Percentiles rank a stretch among this genome's conserved stretches.
phyloP scores from a whole-genome alignment of 768 basidiomycete species.

The Leucocoprinus birnbaumii region DNA sequence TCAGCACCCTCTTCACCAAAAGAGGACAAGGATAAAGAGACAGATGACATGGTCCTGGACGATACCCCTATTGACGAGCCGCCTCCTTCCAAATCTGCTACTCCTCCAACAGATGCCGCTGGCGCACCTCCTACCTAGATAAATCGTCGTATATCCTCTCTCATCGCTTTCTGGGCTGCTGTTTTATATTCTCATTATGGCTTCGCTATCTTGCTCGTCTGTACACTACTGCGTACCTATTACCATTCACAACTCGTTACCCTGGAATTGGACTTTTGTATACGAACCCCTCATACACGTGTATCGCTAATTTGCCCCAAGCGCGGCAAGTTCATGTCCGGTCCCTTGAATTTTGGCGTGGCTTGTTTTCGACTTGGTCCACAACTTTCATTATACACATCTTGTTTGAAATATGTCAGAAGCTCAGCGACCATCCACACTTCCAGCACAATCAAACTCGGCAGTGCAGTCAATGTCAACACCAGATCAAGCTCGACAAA shows the following conservation, averaged over 20 bases:
- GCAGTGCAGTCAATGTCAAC: slow-evolving; percentile 35
- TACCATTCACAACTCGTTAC: no score
- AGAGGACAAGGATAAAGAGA: slow-evolving; percentile 2
- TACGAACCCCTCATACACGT: no score
- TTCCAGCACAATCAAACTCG: slow-evolving; percentile 28
- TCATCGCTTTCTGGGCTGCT: neutral
- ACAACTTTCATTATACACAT: neutral
- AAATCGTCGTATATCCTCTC: neutral
- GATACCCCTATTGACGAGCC: neutral
- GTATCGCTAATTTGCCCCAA: no score
- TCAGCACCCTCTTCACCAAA: slow-evolving; percentile 1
- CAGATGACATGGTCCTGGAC: slow-evolving; percentile 4
- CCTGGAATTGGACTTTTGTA: no score
- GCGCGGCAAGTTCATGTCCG: no score
- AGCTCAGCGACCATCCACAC: slow-evolving; percentile 32
- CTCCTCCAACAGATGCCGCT: neutral
- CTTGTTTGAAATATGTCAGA: slow-evolving; percentile 17
- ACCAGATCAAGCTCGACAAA: slow-evolving; percentile 66
- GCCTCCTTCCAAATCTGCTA: neutral
- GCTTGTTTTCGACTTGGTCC: neutral
- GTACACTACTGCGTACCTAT: no score
- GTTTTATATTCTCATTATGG: neutral
- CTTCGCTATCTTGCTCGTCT: neutral
- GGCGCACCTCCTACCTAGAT: neutral
- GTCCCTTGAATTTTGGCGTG: neutral